These are phyloP conservation scores for Chenopodium quinoa DNA, from an alignment of 148 eudicot genomes.

Conservation along the genomic window DNA sequence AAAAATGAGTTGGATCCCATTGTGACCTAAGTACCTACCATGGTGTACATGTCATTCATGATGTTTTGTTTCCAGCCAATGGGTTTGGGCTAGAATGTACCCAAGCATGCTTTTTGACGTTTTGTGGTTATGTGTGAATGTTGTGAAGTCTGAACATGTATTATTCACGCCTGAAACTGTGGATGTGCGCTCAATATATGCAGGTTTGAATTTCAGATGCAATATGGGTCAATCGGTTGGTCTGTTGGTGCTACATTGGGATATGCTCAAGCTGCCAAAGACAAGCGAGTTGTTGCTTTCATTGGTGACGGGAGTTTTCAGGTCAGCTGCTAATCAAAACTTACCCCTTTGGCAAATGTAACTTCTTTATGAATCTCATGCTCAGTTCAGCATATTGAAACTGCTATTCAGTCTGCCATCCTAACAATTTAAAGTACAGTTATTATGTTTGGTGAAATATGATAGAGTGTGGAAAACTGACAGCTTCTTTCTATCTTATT, in stretches of 20 bases:
- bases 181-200: neutral
- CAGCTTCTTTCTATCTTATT: neutral
- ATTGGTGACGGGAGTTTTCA: conserved; percentile 88
- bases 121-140: neutral
- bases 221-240: conserved; percentile 85
- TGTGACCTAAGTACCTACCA: neutral
- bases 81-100: neutral
- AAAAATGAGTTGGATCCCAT: neutral
- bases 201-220: conserved; percentile 86
- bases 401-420: neutral
- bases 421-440: neutral
- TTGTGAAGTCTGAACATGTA: neutral
- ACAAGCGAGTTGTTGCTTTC: conserved; percentile 70
- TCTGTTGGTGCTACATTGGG: conserved; percentile 83
- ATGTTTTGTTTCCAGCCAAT: neutral
- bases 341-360: neutral
- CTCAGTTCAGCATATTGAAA: neutral
- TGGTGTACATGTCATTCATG: neutral
- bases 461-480: neutral
- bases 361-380: neutral
- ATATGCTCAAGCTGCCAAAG: conserved; percentile 77
- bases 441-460: neutral
- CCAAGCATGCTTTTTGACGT: no score
- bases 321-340: conserved; percentile 33
- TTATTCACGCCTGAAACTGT: neutral